A percentile compares a stretch with the other conserved stretches of the same genome.
Evolutionary conservation across 371 early-diverging fungal genomes (phyloP).

Genomic region (Phascolomyces articulosus): DNA sequence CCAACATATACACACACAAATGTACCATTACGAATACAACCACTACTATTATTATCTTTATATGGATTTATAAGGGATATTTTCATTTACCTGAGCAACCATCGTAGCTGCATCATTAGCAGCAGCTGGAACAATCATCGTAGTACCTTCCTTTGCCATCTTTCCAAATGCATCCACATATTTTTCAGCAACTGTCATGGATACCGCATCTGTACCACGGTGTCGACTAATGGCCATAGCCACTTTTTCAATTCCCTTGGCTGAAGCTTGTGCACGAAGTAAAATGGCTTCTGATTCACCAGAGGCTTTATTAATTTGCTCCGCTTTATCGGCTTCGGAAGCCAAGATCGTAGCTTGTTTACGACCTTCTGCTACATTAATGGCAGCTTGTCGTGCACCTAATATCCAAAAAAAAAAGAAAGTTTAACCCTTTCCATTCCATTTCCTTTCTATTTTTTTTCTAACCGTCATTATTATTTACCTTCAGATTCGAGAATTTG

Average conservation of each 20-base stretch:
- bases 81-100: slow-evolving; percentile 88
- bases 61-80: too few relatives aligned
- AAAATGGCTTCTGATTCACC: slow-evolving; percentile 92
- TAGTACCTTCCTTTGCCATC: slow-evolving; percentile 92
- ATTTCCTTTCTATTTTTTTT: background rate
- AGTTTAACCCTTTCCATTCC: background rate
- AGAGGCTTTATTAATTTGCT: slow-evolving; percentile 89
- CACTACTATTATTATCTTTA: too few relatives aligned
- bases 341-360: slow-evolving; percentile 93
- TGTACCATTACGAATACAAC: too few relatives aligned
- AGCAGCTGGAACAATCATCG: slow-evolving; percentile 90
- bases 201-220: slow-evolving; percentile 85
- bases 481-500: slow-evolving; percentile 96
- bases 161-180: slow-evolving; percentile 94
- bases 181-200: slow-evolving; percentile 95
- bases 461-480: background rate
- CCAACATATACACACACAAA: too few relatives aligned
- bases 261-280: slow-evolving; percentile 85
- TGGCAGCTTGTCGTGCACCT: slow-evolving; percentile 90
- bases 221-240: slow-evolving; percentile 75
- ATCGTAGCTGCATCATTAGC: slow-evolving; percentile 82
- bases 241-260: slow-evolving; percentile 80
- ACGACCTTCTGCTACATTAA: slow-evolving; percentile 96
- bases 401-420: background rate
- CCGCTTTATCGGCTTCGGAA: slow-evolving; percentile 90